Conservation (phyloP, 2,329 filamentous ascomycete genomes). For the Ascocoryne sarcoides region DNA sequence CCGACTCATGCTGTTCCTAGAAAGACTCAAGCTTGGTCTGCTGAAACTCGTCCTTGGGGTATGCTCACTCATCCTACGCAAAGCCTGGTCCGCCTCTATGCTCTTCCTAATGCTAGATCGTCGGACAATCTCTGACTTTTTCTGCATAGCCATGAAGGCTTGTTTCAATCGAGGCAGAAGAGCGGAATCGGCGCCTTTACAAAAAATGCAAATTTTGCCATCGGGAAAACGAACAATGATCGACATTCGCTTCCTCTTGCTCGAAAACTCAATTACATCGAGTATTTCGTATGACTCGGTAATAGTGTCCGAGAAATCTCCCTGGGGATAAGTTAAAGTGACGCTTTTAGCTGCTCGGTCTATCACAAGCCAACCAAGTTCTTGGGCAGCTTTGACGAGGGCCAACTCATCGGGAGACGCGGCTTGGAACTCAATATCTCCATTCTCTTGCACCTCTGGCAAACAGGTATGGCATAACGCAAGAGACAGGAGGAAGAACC, state of each 20-base stretch:
- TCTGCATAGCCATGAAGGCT: slow-evolving; percentile 66
- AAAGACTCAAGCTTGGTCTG: slow-evolving; percentile 15
- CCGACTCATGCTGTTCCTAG: slow-evolving; percentile 17
- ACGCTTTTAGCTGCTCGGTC: slow-evolving; percentile 66
- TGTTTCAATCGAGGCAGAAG: slow-evolving; percentile 71
- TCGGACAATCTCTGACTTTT: slow-evolving; percentile 49
- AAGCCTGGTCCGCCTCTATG: slow-evolving; percentile 47
- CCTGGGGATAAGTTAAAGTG: slow-evolving; percentile 34
- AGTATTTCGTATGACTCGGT: slow-evolving; percentile 66
- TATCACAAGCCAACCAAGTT: slow-evolving; percentile 71
- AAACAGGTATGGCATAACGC: slow-evolving; percentile 88
- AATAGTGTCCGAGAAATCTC: slow-evolving; percentile 14
- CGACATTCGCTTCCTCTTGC: slow-evolving; percentile 83
- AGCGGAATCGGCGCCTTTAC: slow-evolving; percentile 83
- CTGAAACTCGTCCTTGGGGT: slow-evolving; percentile 27
- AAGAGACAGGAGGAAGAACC: slow-evolving; percentile 74
- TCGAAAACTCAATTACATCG: slow-evolving; percentile 86
- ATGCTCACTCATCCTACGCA: slow-evolving; percentile 44
- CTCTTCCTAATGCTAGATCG: slow-evolving; percentile 52
- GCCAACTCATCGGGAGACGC: slow-evolving; percentile 87
- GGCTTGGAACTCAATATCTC: slow-evolving; percentile 72
- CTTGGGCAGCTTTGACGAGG: slow-evolving; percentile 73
- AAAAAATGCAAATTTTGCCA: slow-evolving; percentile 71
- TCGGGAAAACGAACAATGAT: slow-evolving; percentile 79
- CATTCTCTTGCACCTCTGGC: slow-evolving; percentile 63